Base-by-base conservation (phyloP, 306 rosid genomes). In the Rosa rugosa region DNA sequence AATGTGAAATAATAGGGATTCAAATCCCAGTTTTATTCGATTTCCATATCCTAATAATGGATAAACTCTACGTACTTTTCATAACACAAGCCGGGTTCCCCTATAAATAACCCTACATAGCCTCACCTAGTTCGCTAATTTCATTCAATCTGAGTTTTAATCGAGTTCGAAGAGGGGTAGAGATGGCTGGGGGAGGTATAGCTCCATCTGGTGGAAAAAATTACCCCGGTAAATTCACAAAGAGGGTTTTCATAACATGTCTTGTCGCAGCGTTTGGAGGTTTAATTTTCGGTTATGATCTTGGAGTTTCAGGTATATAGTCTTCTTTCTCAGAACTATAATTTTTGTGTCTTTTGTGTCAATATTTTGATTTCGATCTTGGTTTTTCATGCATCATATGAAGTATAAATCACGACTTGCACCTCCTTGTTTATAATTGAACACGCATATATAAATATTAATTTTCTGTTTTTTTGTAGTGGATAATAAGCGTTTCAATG, bases 281-380 rank as follows among this genome's bases (percentile, higher is more conserved):
- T 11, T 9, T 94, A 49, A 94, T 94, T 38, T 94, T 91, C 57
- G 98, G 97, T 18, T 94, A 94, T 56, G 97, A 94, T 78, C 91
- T 90, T 31, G 97, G 98, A 6, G 84, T 91, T 76, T 94, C 98
- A 63, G 97, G 98, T 94, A 80, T 31, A 8, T 11, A n/a, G 8
- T 27, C 5, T 45, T 40, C 22, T 14, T 72, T 13, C 11, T 44
- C 11, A 36, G 27, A 46, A 8, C 1, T 11, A 27, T 12, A 23
- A 25, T 0, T 60, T 47, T n/a, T n/a, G n/a, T n/a, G n/a, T n/a
- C n/a, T n/a, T n/a, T 49, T 12, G 18, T 49, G 14, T 11, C 18
- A 11, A 11, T 51, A 5, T 17, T 51, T 51, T 51, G 57, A 51
- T 51, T 51, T 60, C 4, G 6, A 22, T 59, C 5, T 59, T 59